Evolutionary conservation across 768 basidiomycete genomes (phyloP).

Genomic region (Tulasnella sp.): DNA sequence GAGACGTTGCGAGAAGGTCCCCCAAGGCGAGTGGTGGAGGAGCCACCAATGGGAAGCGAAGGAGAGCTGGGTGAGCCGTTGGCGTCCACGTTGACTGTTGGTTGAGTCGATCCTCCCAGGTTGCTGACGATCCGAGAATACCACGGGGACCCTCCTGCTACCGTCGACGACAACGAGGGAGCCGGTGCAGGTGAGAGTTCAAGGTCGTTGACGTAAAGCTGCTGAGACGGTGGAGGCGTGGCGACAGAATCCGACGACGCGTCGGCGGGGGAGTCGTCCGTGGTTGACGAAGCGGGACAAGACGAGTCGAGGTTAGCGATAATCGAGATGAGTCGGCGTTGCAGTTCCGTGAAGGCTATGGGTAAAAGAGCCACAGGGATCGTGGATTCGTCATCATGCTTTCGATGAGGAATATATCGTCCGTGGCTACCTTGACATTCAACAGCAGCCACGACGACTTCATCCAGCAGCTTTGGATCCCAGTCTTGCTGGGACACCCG

Average conservation of each 20-base stretch:
- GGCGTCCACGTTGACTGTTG: slow-evolving; percentile 41
- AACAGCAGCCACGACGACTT: slow-evolving; percentile 4
- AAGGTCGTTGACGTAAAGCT: slow-evolving; percentile 50
- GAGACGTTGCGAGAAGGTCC: not conserved
- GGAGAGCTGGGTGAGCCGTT: slow-evolving; percentile 13
- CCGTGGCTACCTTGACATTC: slow-evolving; percentile 18
- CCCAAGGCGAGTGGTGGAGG: not conserved
- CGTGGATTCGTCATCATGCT: slow-evolving; percentile 42
- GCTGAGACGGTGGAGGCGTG: slow-evolving; percentile 33
- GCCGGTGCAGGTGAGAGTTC: not conserved
- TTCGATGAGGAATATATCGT: slow-evolving; percentile 29
- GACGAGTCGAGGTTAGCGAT: slow-evolving; percentile 36
- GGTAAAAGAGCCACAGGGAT: slow-evolving; percentile 35
- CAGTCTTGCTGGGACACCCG: slow-evolving; percentile 18
- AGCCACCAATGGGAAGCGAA: not conserved
- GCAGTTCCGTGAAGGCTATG: slow-evolving; percentile 47
- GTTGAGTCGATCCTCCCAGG: slow-evolving; percentile 14
- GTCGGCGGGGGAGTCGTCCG: slow-evolving; percentile 15
- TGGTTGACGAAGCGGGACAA: not conserved
- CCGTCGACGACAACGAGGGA: not conserved
- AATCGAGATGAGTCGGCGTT: slow-evolving; percentile 55
- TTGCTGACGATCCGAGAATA: not conserved
- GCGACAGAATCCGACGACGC: not conserved
- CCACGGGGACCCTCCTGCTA: not conserved
- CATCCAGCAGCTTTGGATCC: slow-evolving; percentile 9